A percentile compares a stretch with the other conserved stretches of the same genome.
These are phyloP conservation scores for Boletus rufocinnamomeus DNA, from an alignment of 768 basidiomycete genomes.

Conservation along the genomic window DNA sequence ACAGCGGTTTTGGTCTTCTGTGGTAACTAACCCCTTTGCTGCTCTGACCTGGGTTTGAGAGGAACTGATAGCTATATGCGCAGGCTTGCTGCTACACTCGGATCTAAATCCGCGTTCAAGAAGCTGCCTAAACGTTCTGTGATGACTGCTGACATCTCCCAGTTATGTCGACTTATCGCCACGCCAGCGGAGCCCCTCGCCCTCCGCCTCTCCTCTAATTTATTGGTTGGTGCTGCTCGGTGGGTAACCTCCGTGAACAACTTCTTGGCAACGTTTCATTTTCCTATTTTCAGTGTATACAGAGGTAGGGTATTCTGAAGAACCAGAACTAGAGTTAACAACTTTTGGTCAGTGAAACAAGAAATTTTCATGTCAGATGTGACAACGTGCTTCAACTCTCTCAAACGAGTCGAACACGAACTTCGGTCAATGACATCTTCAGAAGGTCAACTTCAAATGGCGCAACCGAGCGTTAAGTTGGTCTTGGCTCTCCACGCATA, in stretches of 20 bases:
- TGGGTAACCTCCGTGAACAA: constrained; percentile 35
- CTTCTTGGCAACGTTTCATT: constrained; percentile 2
- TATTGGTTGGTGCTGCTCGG: constrained; percentile 90
- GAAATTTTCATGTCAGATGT: constrained; percentile 83
- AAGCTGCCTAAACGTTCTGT: constrained; percentile 83
- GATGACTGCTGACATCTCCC: constrained; percentile 78
- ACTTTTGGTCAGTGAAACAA: constrained; percentile 63
- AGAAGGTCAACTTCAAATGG: constrained; percentile 67
- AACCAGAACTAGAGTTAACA: neutral
- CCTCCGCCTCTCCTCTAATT: constrained; percentile 80
- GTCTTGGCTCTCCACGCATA: constrained; percentile 15
- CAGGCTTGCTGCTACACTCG: constrained; percentile 91
- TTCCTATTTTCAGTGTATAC: constrained; percentile 41
- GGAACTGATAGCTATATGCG: constrained; percentile 14
- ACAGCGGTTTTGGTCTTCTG: constrained; percentile 87
- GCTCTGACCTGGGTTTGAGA: neutral
- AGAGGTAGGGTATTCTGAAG: constrained; percentile 38
- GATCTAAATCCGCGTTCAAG: constrained; percentile 83
- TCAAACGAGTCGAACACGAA: constrained; percentile 80
- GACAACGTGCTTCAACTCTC: constrained; percentile 68
- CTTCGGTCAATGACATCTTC: constrained; percentile 46
- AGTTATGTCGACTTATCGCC: constrained; percentile 78
- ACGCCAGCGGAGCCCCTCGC: constrained; percentile 87
- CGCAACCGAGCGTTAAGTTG: constrained; percentile 64
- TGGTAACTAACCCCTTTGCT: constrained; percentile 49